Evolutionary conservation across 176 grass and related monocot genomes (phyloP), one percentile per base, ranked within the genome.

Genomic region (Canna indica): DNA sequence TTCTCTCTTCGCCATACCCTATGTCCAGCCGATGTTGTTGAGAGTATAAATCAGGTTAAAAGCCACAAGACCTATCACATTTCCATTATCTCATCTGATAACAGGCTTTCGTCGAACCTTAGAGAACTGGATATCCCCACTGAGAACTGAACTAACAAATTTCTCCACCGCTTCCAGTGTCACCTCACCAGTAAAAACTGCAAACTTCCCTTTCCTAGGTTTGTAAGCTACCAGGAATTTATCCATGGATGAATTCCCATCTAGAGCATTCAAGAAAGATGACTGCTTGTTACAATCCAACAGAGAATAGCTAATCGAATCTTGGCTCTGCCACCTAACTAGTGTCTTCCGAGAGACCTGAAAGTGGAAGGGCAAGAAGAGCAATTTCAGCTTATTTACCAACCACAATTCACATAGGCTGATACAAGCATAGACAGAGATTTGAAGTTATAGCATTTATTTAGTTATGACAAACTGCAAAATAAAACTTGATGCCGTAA

Each of bases 261-360:
- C 82, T 30, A 99, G 93, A 1, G 84, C 79, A 67, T 80, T 77
- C 33, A 93, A 38, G 72, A 99, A 86, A 3, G 79, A 33, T 3
- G 75, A 80, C 28, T 99, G 84, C 77, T 84, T 99, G 68, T 74
- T 80, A 48, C 71, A 78, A 71, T 99, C 94, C 79, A 93, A 68
- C 77, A 99, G 70, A 18, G 69, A 64, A 13, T 88, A 99, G 3
- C 72, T 38, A 14, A 99, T 38, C 44, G 86, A 73, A n/a, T 72
- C 75, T 42, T 68, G 80, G 58, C 65, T 80, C 65, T 82, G 89
- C 7, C 82, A 68, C 54, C 94, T 90, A 26, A 87, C 77, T 59
- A 99, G 36, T 33, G 94, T 88, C 73, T 93, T 99, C 71, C 87
- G 76, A 78, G 89, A 93, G 67, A 99, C 76, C 94, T 99, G 81